Evolutionary conservation across 2,329 filamentous ascomycete species (phyloP).

Genomic region (Aspergillus aculeatus): DNA sequence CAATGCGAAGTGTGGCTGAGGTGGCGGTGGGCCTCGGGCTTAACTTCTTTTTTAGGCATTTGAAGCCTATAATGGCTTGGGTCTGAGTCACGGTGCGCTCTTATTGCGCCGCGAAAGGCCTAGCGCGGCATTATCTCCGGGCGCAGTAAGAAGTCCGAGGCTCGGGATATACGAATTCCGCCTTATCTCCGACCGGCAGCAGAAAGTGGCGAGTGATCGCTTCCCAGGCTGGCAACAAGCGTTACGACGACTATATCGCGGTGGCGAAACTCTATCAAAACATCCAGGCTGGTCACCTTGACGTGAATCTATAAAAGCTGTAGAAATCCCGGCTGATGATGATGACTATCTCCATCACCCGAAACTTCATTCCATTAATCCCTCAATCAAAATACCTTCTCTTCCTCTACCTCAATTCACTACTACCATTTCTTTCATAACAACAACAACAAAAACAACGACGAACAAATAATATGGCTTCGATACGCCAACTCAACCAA

Average conservation of each 20-base stretch:
- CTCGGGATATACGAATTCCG: not conserved
- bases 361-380: not conserved
- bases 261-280: not conserved
- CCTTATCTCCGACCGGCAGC: not conserved
- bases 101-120: too few relatives aligned
- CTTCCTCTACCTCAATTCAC: not conserved
- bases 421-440: not conserved
- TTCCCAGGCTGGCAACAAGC: not conserved
- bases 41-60: too few relatives aligned
- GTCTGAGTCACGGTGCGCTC: not conserved
- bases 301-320: not conserved
- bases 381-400: not conserved
- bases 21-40: not conserved
- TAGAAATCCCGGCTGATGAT: not conserved
- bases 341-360: not conserved
- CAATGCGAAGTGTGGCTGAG: not conserved
- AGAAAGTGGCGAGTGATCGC: not conserved
- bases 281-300: not conserved
- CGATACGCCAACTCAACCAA: constrained; percentile 6
- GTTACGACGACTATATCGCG: not conserved
- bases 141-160: not conserved
- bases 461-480: not conserved
- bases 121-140: not conserved
- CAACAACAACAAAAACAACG: not conserved
- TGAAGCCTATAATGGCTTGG: not conserved